Percentiles rank a stretch among this genome's conserved stretches.
Conservation (phyloP, 495 filamentous ascomycete genomes). For the Hypoxylon rickii region DNA sequence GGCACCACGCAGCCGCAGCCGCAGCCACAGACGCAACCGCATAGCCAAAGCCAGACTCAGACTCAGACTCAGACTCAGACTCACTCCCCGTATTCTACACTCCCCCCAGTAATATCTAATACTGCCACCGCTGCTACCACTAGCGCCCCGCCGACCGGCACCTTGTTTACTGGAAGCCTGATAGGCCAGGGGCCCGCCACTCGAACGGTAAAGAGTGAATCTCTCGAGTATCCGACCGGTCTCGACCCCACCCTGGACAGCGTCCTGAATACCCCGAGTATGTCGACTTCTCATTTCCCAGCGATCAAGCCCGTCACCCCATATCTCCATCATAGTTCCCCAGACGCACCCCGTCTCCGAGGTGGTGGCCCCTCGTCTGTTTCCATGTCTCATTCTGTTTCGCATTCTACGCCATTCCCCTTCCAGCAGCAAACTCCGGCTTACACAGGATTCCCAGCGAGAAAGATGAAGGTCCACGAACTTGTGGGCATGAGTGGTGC, state of each 20-base stretch:
- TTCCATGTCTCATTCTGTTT: conserved; percentile 27
- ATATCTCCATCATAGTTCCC: conserved; percentile 33
- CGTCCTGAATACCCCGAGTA: conserved; percentile 41
- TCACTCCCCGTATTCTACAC: conserved; percentile 23
- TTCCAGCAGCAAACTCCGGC: conserved; percentile 45
- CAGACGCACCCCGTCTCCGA: conserved; percentile 46
- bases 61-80: conserved; percentile 6
- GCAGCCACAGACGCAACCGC: too few relatives aligned
- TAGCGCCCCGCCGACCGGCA: conserved; percentile 22
- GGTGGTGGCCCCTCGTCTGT: conserved; percentile 45
- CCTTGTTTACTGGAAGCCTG: conserved; percentile 34
- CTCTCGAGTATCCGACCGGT: conserved; percentile 68
- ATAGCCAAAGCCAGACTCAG: too few relatives aligned
- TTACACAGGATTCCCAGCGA: conserved; percentile 62
- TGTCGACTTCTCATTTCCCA: conserved; percentile 46
- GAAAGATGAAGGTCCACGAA: conserved; percentile 74
- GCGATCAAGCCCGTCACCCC: conserved; percentile 36
- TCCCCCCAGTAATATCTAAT: conserved; percentile 38
- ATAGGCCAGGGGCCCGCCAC: conserved; percentile 51
- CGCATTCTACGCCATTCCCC: conserved; percentile 32
- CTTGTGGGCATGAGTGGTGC: conserved; percentile 70
- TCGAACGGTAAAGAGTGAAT: conserved; percentile 61
- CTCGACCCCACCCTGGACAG: conserved; percentile 78
- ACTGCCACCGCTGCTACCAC: conserved; percentile 26
- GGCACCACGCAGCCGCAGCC: conserved; percentile 39